These are phyloP conservation scores for Amanita molliuscula DNA, from an alignment of 768 basidiomycete species.

Conservation along the genomic window DNA sequence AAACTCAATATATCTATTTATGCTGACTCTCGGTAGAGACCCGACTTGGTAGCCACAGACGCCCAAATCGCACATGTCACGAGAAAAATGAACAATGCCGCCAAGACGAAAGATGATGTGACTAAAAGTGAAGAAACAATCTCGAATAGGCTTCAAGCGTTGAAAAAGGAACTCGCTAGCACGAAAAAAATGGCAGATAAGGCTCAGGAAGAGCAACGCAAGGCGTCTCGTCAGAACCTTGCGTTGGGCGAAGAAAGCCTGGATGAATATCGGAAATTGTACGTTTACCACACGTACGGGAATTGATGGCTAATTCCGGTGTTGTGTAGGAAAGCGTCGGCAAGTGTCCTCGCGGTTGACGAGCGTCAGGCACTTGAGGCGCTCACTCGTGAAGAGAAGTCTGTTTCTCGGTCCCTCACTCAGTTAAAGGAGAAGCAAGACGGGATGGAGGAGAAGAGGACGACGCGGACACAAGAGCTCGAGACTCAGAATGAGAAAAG, in stretches of 20 bases:
- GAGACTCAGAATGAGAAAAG: conserved; percentile 37
- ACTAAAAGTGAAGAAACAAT: conserved; percentile 37
- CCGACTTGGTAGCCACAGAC: conserved; percentile 74
- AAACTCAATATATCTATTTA: background rate
- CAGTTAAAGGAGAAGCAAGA: conserved; percentile 64
- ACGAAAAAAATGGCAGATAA: conserved; percentile 63
- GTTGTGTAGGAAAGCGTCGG: conserved; percentile 56
- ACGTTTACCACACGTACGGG: conserved; percentile 15
- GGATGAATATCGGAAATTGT: conserved; percentile 82
- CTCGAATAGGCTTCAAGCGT: conserved; percentile 37
- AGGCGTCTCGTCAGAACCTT: conserved; percentile 61
- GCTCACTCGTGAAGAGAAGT: conserved; percentile 77
- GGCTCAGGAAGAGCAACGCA: conserved; percentile 74
- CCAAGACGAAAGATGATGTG: conserved; percentile 52
- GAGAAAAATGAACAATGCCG: conserved; percentile 67
- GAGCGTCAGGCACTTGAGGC: conserved; percentile 84
- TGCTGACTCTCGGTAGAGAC: conserved; percentile 41
- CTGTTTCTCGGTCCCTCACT: conserved; percentile 46
- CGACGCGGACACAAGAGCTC: conserved; percentile 46
- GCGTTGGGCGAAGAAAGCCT: conserved; percentile 77
- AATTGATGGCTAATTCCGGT: background rate
- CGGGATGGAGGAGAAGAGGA: conserved; percentile 47
- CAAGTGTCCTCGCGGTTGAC: conserved; percentile 70
- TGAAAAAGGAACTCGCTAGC: conserved; percentile 55
- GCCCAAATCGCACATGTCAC: conserved; percentile 82